Evolutionary conservation across 768 basidiomycete genomes (phyloP).

Genomic region (Cyclocybe aegerita): DNA sequence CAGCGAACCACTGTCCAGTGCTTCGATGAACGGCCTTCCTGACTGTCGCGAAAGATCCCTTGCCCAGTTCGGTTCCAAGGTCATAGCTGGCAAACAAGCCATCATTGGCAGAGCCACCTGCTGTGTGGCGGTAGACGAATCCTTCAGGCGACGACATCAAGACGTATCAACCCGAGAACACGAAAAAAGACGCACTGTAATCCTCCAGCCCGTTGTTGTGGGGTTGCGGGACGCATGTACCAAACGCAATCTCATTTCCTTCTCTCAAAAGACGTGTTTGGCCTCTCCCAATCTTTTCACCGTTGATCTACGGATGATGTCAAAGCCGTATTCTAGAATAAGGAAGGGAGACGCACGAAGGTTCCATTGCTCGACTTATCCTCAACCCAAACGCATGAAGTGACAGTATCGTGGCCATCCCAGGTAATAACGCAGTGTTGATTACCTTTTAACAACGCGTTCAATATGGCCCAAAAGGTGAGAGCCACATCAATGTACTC

Average conservation of each 20-base stretch:
- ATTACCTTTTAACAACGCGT: slow-evolving; percentile 40
- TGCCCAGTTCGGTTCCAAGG: slow-evolving; percentile 71
- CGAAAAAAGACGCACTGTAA: slow-evolving; percentile 54
- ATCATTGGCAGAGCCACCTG: slow-evolving; percentile 43
- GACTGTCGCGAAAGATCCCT: slow-evolving; percentile 91
- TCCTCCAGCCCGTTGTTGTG: slow-evolving; percentile 57
- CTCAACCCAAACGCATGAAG: slow-evolving; percentile 43
- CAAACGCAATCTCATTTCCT: slow-evolving; percentile 89
- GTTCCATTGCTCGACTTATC: slow-evolving; percentile 77
- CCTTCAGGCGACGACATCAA: slow-evolving; percentile 35
- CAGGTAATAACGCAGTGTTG: slow-evolving; percentile 57
- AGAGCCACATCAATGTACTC: slow-evolving; percentile 25
- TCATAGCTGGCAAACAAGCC: slow-evolving; percentile 71
- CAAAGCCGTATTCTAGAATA: not conserved
- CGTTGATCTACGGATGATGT: slow-evolving; percentile 55
- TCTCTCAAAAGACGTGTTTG: slow-evolving; percentile 59
- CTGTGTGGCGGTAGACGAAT: slow-evolving; percentile 70
- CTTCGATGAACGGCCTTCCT: slow-evolving; percentile 73
- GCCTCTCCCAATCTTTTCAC: slow-evolving; percentile 58
- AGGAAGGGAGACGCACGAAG: slow-evolving; percentile 43
- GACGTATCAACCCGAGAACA: not conserved
- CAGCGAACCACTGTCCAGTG: slow-evolving; percentile 76
- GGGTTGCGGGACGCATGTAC: slow-evolving; percentile 49
- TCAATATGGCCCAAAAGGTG: not conserved
- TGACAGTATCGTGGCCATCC: slow-evolving; percentile 49